Base-by-base conservation (phyloP, 2,329 filamentous ascomycete genomes). In the Nannizziopsis barbatae region DNA sequence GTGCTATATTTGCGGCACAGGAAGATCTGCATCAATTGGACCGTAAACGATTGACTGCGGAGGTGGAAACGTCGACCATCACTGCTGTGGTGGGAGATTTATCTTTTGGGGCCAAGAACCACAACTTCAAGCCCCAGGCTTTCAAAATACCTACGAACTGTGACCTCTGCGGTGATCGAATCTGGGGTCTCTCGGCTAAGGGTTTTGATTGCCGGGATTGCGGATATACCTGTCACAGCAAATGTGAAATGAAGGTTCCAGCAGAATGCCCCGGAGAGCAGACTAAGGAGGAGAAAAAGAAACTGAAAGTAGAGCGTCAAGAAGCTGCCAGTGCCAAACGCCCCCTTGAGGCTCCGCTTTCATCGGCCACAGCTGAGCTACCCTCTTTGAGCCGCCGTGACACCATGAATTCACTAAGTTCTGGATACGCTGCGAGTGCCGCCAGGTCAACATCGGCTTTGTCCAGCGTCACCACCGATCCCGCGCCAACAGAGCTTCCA, bases 141-240 rank as follows among this genome's bases (percentile, higher is more conserved):
- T 98, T 96, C 75, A 96, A 96, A 66, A 95, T 98, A 52, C 93
- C 93, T 0, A 98, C 92, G 3, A 96, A 96, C 64, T 98, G 92
- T 69, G 92, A 98, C 65, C 75, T 95, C 10, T 98, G 92, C 58
- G 89, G 89, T 14, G 92, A 98, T 62, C 80, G 92, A 22, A 95
- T 98, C 63, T 98, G 92, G 92, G 92, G 92, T 0, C 67, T 98
- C 36, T 94, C 87, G 27, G 90, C 92, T 33, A 98, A 98, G 68
- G 92, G 92, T 0, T 93, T 95, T 62, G 89, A 94, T 63, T 98
- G 92, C 62, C 80, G 84, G 57, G 90, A 96, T 65, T 98, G 92
- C 61, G 92, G 93, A 31, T 98, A 95, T 68, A 95, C 89, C 1
- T 98, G 92, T 62, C 92, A 98, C 68, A 93, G 83, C 72, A 98